Evolutionary conservation across 129 eudicot genomes (phyloP), one percentile per base, ranked within the genome.

Genomic region (Pseudognaphalium luteoalbum): DNA sequence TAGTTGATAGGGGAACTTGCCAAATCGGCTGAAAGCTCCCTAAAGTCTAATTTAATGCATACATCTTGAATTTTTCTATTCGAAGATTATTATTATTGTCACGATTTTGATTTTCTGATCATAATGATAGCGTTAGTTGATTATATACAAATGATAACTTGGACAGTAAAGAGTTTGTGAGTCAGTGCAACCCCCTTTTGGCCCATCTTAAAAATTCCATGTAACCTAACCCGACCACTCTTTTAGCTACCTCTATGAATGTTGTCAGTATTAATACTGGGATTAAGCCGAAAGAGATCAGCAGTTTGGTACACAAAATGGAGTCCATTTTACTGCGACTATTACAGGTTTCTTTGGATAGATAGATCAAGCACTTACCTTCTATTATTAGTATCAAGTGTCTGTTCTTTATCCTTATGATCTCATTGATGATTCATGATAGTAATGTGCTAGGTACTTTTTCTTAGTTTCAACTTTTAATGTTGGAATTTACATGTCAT

Each of bases 401-500:
- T 25, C 10, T 19, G 21, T 39, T 25, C 15, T 28, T 50, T 62
- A 28, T 76, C 56, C 25, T 52, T 56, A 16, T 17, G 42, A 76
- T 11, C 58, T 67, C 56, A 4, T 66, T 33, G 4, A 42, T 30
- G 71, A 4, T 66, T 33, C 2, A 42, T 30, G 71, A 44, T 65
- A 34, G 33, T 39, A 68, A 39, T 22, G 41, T 25, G 58, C 68
- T 19, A 29, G 9, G 33, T 63, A 76, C 14, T 20, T 64, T 65
- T 76, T 4, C 65, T n/a, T 11, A 41, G 29, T 35, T 22, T 63
- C 50, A 35, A 76, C 17, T 15, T 30, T 25, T 54, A 66, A 32
- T 71, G 4, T 7, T 76, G 76, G 67, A 68, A 58, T 69, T n/a
- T 68, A n/a, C 19, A 50, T 29, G 16, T 60, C 57, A 60, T 30